These are phyloP conservation scores for Penicillium sp. DNA, from an alignment of 2,329 filamentous ascomycete genomes.

Conservation along the genomic window DNA sequence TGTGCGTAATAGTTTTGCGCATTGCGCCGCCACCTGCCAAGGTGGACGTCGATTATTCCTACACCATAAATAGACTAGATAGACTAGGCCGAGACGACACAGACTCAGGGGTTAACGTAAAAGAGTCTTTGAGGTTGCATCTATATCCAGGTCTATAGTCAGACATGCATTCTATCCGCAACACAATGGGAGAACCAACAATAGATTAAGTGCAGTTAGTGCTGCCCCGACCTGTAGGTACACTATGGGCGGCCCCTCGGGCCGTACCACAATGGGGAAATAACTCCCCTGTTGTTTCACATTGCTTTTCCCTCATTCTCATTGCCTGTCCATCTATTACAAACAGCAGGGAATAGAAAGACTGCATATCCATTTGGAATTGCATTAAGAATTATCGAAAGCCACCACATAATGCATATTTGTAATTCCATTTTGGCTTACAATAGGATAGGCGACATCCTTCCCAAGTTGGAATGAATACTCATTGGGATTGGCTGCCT, in stretches of 20 bases:
- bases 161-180: conserved; percentile 1
- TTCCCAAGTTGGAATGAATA: not conserved
- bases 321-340: not conserved
- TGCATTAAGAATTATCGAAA: conserved; percentile 7
- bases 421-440: not conserved
- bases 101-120: not conserved
- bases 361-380: conserved; percentile 8
- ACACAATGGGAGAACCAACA: not conserved
- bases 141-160: not conserved
- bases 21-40: conserved; percentile 14
- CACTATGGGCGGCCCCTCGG: conserved; percentile 14
- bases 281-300: conserved; percentile 18
- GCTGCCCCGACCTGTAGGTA: conserved; percentile 7
- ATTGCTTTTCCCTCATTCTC: conserved; percentile 9
- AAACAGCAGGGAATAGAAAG: not conserved
- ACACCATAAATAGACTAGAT: not conserved
- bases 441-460: not conserved
- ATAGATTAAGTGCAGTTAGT: conserved; percentile 14
- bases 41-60: not conserved
- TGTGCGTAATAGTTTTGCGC: conserved; percentile 9
- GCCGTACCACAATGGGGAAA: conserved; percentile 22
- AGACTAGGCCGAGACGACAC: not conserved
- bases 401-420: conserved; percentile 7
- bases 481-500: conserved; percentile 11
- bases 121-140: not conserved